Evolutionary conservation across 352 stramenopile genomes (phyloP), one percentile per base, ranked within the genome.

Genomic region (Globisporangium irregulare): DNA sequence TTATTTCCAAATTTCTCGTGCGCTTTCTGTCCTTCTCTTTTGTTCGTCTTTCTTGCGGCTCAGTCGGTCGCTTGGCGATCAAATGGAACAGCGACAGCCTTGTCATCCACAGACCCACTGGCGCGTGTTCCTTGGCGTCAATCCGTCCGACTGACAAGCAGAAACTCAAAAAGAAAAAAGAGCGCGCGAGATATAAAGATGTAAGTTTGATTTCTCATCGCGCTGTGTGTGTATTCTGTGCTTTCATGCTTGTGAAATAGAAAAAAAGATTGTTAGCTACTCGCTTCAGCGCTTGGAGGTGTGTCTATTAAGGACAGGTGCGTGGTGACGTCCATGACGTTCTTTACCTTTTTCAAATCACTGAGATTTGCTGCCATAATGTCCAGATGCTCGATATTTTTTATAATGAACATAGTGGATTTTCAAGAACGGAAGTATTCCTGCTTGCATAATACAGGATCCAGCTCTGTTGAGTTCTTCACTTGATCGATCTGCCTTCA

Each of bases 231-330:
- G 14, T 46, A 20, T 46, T 64, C 34, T 67, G 48, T 56, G 63
- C 2, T 73, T 67, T 43, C n/a, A 41, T 36, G 59, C 20, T 36
- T 15, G 25, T 46, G 3, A 4, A 59, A 51, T 48, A 66, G 57
- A 59, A 75, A 76, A 36, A 76, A 76, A 48, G 60, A 68, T 29
- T 60, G 54, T 41, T 60, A 64, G 38, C 24, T 57, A 8, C 27
- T 59, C 29, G 32, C 32, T 34, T 48, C 25, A 32, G 29, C 29
- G 29, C 4, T 32, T 32, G 29, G 29, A 7, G 4, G 2, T 7
- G 29, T 43, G 54, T 59, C 54, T 15, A 59, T 59, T 18, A 41
- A 41, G 9, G 36, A 41, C 36, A 41, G 36, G 36, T 41, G 9
- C 36, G 36, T 41, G 36, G 1, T 41, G 36, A 32, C 4, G 29